phyloP scores from a whole-genome alignment of 345 rosid genomes.

The Camelina sativa region DNA sequence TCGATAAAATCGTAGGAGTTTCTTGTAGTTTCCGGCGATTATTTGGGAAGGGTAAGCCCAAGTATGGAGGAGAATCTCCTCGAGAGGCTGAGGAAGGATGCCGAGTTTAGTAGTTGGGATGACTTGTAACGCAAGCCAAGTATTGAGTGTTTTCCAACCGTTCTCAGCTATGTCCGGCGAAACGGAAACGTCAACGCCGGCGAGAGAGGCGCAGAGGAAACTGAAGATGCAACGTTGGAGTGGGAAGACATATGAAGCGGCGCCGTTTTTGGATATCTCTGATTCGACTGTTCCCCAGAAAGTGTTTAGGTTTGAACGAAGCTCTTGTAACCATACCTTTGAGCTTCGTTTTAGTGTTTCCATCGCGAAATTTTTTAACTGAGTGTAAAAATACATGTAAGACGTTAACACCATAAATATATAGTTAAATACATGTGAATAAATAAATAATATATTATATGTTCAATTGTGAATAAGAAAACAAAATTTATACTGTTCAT shows the following conservation, averaged over 20 bases:
- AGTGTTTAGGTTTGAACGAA: constrained; percentile 53
- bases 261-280: constrained; percentile 48
- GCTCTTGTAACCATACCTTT: constrained; percentile 60
- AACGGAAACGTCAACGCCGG: constrained; percentile 65
- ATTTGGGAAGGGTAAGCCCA: constrained; percentile 69
- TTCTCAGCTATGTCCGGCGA: constrained; percentile 53
- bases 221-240: constrained; percentile 65
- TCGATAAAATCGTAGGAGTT: constrained; percentile 59
- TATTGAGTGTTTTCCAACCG: constrained; percentile 56
- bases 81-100: constrained; percentile 55
- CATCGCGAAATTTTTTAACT: constrained; percentile 62
- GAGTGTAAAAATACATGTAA: background rate
- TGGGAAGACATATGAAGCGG: constrained; percentile 47
- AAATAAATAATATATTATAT: too few relatives aligned
- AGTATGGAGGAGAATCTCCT: constrained; percentile 81
- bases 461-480: too few relatives aligned
- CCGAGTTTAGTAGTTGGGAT: constrained; percentile 60
- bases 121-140: constrained; percentile 73
- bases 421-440: too few relatives aligned
- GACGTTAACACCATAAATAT: too few relatives aligned
- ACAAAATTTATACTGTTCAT: too few relatives aligned
- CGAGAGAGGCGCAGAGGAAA: constrained; percentile 60
- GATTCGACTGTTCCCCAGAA: constrained; percentile 64
- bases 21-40: constrained; percentile 63
- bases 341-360: constrained; percentile 75